phyloP scores from a whole-genome alignment of 306 rosid genomes.

The Begonia masoniana region DNA sequence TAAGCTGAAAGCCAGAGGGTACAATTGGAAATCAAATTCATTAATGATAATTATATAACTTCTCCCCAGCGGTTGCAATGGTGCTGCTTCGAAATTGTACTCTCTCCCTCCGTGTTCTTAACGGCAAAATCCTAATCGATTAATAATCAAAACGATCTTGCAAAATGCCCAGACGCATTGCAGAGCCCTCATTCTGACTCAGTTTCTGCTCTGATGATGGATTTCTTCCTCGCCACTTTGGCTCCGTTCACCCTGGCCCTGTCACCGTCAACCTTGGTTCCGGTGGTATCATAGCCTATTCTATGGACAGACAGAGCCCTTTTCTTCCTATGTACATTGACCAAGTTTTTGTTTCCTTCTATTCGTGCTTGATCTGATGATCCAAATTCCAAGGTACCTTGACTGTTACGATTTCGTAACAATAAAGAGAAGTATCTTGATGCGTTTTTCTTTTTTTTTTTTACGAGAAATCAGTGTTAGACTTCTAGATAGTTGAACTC shows the following conservation, averaged over 20 bases:
- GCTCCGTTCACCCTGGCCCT: slow-evolving; percentile 46
- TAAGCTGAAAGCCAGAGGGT: too few relatives aligned
- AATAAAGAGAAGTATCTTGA: too few relatives aligned
- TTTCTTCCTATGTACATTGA: slow-evolving; percentile 61
- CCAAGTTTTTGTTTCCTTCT: slow-evolving; percentile 2
- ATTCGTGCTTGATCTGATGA: neutral
- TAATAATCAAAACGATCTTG: slow-evolving; percentile 29
- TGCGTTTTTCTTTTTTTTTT: neutral
- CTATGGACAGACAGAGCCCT: slow-evolving; percentile 56
- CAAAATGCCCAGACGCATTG: slow-evolving; percentile 74
- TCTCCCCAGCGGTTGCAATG: too few relatives aligned
- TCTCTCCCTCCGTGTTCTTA: neutral
- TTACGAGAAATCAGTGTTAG: neutral
- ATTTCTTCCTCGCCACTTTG: slow-evolving; percentile 44
- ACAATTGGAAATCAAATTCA: too few relatives aligned
- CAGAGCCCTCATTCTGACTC: slow-evolving; percentile 43
- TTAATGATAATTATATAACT: too few relatives aligned
- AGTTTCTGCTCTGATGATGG: slow-evolving; percentile 60
- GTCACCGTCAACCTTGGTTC: slow-evolving; percentile 67
- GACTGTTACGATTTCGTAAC: too few relatives aligned
- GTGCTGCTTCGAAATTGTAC: neutral
- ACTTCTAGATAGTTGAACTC: too few relatives aligned
- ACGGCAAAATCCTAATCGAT: neutral
- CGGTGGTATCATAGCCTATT: slow-evolving; percentile 45
- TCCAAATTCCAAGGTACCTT: too few relatives aligned